phyloP scores from a whole-genome alignment of 2,329 filamentous ascomycete genomes.

The Xylaria hypoxylon region DNA sequence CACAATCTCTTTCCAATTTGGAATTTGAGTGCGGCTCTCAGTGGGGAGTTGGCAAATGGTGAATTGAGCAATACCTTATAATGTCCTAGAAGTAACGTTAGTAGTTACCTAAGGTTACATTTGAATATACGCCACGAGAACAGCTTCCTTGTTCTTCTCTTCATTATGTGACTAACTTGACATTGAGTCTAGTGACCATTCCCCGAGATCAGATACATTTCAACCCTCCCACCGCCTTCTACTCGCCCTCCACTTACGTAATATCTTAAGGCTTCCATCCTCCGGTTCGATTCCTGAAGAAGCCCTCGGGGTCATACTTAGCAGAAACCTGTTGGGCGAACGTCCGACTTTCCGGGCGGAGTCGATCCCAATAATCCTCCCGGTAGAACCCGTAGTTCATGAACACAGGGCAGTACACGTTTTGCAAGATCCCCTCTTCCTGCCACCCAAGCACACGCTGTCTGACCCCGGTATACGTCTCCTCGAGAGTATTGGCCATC shows the following conservation, averaged over 20 bases:
- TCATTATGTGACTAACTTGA: neutral
- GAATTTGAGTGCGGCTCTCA: too few species aligned
- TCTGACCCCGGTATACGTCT: constrained; percentile 53
- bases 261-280: constrained; percentile 51
- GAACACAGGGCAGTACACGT: constrained; percentile 56
- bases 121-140: too few species aligned
- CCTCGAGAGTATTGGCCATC: constrained; percentile 51
- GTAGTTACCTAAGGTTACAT: too few species aligned
- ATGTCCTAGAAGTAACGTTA: too few species aligned
- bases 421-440: constrained; percentile 50
- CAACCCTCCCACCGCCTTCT: neutral
- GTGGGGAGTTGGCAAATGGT: too few species aligned
- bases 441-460: constrained; percentile 50
- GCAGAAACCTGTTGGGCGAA: constrained; percentile 52
- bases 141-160: too few species aligned
- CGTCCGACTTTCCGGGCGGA: constrained; percentile 52
- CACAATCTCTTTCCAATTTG: too few species aligned
- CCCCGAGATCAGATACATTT: neutral
- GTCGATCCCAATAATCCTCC: constrained; percentile 56
- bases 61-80: too few species aligned
- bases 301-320: constrained; percentile 53
- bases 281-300: constrained; percentile 55
- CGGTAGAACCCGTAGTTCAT: constrained; percentile 58
- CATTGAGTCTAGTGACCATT: neutral
- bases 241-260: neutral